Base-by-base conservation (phyloP, 1,284 basidiomycete genomes). In the Sporisorium exsertum region DNA sequence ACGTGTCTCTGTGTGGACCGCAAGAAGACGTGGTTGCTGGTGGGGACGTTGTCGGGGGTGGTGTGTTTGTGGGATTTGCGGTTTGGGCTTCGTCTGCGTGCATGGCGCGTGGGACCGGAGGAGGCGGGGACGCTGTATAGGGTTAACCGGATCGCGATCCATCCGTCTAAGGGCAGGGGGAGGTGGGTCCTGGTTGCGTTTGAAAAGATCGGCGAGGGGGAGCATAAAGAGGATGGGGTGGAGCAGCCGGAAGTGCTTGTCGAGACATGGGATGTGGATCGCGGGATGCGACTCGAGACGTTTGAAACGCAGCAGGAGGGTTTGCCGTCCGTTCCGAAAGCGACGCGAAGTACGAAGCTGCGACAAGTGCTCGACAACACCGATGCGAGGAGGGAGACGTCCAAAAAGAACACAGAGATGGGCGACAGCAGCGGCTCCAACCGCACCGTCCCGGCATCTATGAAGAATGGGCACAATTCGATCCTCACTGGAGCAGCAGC, bases 11-110 rank as follows among this genome's bases (percentile, higher is more conserved):
- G 93, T 77, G 86, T 94, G 37, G 94, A 95, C 81, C 35, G 54
- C 12, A 89, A 90, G 27, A 90, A 90, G 27, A 90, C 92, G 5
- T 98, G 96, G 96, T 88, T 95, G 37, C 88, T 96, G 7, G 91
- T 93, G 32, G 95, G 94, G 2, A 96, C 95, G 0, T 90, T 92
- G 2, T 90, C 90, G 1, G 96, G 96, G 5, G 89, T 91, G 10
- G 87, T 98, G 8, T 91, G 91, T 3, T 88, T 98, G 1, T 98
- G 95, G 95, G 96, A 99, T 86, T 89, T 95, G 56, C 91, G 96
- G 2, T 98, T 98, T 77, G 94, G 94, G 0, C 87, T 98, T n/a
- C 87, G 93, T 7, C 87, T 98, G 78, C 92, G 92, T 83, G 92
- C 91, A 55, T 97, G 95, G 95, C 90, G 91, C 72, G 91, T 91